Evolutionary conservation across 1,284 basidiomycete genomes (phyloP), one percentile per base, ranked within the genome.

Genomic region (Mycena sp.): DNA sequence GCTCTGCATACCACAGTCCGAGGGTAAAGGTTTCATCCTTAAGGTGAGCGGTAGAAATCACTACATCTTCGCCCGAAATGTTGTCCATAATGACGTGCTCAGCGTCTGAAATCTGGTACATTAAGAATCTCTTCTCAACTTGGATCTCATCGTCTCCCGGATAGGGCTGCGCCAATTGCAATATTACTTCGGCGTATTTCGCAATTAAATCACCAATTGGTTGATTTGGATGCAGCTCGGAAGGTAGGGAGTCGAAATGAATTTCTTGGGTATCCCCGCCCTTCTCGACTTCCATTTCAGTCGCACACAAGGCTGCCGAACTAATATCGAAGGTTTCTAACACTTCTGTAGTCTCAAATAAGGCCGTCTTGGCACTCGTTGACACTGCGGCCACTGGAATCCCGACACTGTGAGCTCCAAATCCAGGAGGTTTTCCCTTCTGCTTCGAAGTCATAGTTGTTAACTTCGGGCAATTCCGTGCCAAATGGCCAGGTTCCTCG

Each of bases 1-100:
- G 21, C 28, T 41, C n/a, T 6, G 51, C 51, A 53, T 43, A 53
- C 51, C 51, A 53, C 4, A 53, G 51, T n/a, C 38, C 51, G 10
- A 53, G 14, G 12, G 4, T 26, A 35, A 53, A 53, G 0, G 17
- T 17, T 0, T 21, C 19, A 6, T 41, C 23, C n/a, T 28, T 6
- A 1, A 53, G 37, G 5, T 19, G 7, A 16, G 16, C 21, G 5
- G 48, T 30, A 17, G 3, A 16, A 19, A 43, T 17, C 7, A 43
- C 4, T 4, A 53, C 25, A 29, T 53, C 37, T 21, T 29, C 28
- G 16, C 14, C 29, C 21, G 37, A 29, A 1, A 16, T 11, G 23
- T 53, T 53, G 30, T 53, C 51, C 51, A 53, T 53, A 10, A 53
- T 43, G 17, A 53, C 38, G 29, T 53, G 37, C 25, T 53, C 37